A percentile compares a stretch with the other conserved stretches of the same genome.
These are phyloP conservation scores for Toxicodendron radicans DNA, from an alignment of 345 rosid species.

Conservation along the genomic window DNA sequence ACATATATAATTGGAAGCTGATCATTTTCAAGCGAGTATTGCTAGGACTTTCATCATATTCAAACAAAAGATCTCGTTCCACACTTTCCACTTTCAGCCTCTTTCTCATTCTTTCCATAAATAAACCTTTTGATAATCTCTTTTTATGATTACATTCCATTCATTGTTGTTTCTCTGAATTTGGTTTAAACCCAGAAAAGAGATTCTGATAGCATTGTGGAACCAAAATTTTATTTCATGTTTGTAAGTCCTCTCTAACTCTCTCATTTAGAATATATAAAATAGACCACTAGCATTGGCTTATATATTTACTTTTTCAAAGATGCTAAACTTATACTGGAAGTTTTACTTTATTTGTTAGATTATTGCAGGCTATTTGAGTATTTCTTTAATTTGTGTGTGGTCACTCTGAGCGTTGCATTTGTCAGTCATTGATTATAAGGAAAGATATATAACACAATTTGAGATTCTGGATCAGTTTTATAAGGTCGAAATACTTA, in stretches of 20 bases:
- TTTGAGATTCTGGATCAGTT: constrained; percentile 14
- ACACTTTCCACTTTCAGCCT: constrained; percentile 14
- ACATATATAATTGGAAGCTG: background rate
- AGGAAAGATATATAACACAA: background rate
- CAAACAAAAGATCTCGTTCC: constrained; percentile 1
- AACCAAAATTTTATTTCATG: background rate
- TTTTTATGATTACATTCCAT: background rate
- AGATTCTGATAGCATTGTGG: background rate
- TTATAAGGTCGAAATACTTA: background rate
- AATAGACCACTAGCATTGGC: background rate
- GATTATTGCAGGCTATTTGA: background rate
- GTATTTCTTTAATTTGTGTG: background rate
- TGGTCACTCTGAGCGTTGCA: background rate
- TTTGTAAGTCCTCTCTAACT: no score
- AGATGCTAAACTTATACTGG: constrained; percentile 10
- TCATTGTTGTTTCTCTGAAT: background rate
- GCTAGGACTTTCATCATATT: constrained; percentile 9
- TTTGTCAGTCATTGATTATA: background rate
- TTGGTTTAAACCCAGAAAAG: constrained; percentile 1
- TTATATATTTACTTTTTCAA: constrained; percentile 9
- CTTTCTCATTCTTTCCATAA: background rate
- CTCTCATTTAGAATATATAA: background rate
- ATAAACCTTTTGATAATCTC: no score
- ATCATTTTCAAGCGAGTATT: constrained; percentile 3
- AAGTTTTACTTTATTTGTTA: background rate